These are phyloP conservation scores for Claviceps africana DNA, from an alignment of 2,329 filamentous ascomycete species.

Conservation along the genomic window DNA sequence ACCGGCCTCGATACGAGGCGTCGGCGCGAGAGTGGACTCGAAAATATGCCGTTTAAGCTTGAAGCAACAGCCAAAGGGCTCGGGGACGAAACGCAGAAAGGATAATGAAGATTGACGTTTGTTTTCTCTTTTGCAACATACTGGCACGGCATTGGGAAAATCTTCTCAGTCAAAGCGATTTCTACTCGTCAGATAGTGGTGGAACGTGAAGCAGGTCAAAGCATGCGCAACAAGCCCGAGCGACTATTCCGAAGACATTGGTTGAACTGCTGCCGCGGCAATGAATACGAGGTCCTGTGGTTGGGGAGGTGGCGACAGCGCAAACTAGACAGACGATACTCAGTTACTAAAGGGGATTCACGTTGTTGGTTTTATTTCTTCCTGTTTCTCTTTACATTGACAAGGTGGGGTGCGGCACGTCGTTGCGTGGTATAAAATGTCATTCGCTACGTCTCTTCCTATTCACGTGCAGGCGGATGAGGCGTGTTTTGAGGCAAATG, in stretches of 20 bases:
- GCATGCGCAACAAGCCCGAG: neutral
- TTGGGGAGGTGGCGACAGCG: constrained; percentile 17
- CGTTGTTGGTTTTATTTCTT: constrained; percentile 21
- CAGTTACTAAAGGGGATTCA: constrained; percentile 24
- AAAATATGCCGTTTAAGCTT: constrained; percentile 80
- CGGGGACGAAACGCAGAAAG: neutral
- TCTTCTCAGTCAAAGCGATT: constrained; percentile 1
- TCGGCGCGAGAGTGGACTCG: constrained; percentile 96
- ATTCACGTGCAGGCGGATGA: neutral
- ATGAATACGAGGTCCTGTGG: constrained; percentile 14
- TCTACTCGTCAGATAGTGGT: constrained; percentile 1
- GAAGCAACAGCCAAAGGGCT: neutral
- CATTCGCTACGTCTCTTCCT: neutral
- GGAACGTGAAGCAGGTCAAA: constrained; percentile 2
- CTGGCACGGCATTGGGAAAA: neutral
- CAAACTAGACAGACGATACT: constrained; percentile 23
- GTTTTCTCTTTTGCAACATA: constrained; percentile 6
- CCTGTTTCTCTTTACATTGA: constrained; percentile 18
- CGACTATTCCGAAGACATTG: constrained; percentile 6
- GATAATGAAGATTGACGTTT: constrained; percentile 1
- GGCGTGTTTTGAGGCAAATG: neutral
- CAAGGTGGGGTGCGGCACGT: constrained; percentile 14
- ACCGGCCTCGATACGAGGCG: constrained; percentile 87
- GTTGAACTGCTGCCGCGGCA: constrained; percentile 12
- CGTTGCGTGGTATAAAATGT: neutral